These are phyloP conservation scores for Saccharomycopsis fodiens DNA, from an alignment of 805 yeast species.

Conservation along the genomic window DNA sequence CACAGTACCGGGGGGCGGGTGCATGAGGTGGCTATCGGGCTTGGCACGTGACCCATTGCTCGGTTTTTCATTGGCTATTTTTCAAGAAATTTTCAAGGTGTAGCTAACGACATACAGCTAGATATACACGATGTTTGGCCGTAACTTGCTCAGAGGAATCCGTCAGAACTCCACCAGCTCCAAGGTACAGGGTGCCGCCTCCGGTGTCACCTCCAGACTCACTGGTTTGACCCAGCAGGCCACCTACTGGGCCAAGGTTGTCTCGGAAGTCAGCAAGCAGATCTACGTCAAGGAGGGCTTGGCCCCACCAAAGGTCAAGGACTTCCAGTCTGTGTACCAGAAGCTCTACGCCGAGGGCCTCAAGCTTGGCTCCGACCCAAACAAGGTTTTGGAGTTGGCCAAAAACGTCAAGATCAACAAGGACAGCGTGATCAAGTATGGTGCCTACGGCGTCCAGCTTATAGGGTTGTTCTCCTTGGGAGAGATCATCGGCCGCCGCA, in stretches of 20 bases:
- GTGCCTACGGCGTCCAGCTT: constrained; percentile 74
- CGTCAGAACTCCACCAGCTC: constrained; percentile 30
- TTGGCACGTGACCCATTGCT: too few species aligned
- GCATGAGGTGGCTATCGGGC: too few species aligned
- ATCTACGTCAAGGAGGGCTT: constrained; percentile 89
- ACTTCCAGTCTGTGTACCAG: constrained; percentile 70
- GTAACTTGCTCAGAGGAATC: constrained; percentile 19
- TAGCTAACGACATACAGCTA: too few species aligned
- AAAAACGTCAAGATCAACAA: constrained; percentile 37
- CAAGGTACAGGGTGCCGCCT: constrained; percentile 34
- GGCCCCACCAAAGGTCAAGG: constrained; percentile 78
- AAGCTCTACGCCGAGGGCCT: constrained; percentile 40
- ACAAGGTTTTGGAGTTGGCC: constrained; percentile 40
- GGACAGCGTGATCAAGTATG: constrained; percentile 55
- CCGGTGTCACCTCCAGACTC: constrained; percentile 24
- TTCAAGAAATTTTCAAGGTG: too few species aligned
- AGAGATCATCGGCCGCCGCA: constrained; percentile 94
- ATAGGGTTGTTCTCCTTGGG: constrained; percentile 91
- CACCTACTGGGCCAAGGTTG: constrained; percentile 62
- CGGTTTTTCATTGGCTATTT: too few species aligned
- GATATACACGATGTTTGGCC: not conserved
- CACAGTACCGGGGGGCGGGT: too few species aligned
- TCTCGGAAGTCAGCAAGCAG: constrained; percentile 58
- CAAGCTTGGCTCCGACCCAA: constrained; percentile 50
- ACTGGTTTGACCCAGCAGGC: constrained; percentile 39